These are phyloP conservation scores for Pythium chondricola DNA, from an alignment of 352 stramenopile species.

Conservation along the genomic window DNA sequence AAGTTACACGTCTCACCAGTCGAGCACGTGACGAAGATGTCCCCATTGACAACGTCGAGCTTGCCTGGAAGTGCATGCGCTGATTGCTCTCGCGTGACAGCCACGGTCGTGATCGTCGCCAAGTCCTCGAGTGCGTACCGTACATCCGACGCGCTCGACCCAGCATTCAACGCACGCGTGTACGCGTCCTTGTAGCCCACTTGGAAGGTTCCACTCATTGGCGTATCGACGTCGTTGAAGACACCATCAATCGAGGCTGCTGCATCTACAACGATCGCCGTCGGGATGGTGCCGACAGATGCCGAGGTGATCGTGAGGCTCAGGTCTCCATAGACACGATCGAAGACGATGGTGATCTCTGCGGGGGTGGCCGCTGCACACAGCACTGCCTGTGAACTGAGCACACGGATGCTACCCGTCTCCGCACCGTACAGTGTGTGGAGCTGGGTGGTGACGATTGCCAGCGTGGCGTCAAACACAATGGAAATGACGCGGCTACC, in stretches of 20 bases:
- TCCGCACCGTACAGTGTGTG: constrained; percentile 42
- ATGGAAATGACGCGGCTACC: constrained; percentile 3
- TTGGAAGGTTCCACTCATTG: constrained; percentile 80
- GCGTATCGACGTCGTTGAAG: constrained; percentile 36
- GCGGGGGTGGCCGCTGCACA: constrained; percentile 24
- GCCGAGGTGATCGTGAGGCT: constrained; percentile 18
- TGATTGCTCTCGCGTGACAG: constrained; percentile 39
- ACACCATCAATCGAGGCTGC: constrained; percentile 47
- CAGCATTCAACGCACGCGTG: constrained; percentile 57
- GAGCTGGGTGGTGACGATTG: constrained; percentile 32
- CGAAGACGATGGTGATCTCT: constrained; percentile 52
- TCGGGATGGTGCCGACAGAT: constrained; percentile 9
- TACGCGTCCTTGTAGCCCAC: constrained; percentile 56
- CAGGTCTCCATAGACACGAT: constrained; percentile 56
- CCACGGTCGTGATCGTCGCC: constrained; percentile 41
- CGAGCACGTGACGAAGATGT: constrained; percentile 60
- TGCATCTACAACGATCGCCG: constrained; percentile 20
- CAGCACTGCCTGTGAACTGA: constrained; percentile 33
- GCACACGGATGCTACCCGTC: constrained; percentile 50
- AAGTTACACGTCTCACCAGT: constrained; percentile 46
- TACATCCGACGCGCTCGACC: constrained; percentile 57
- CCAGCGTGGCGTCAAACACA: constrained; percentile 23
- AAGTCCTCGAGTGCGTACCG: constrained; percentile 66
- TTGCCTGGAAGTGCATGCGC: constrained; percentile 35
- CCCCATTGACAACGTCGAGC: constrained; percentile 47